A percentile compares a stretch with the other conserved stretches of the same genome.
Conservation (phyloP, 495 filamentous ascomycete genomes). For the Talaromyces ruber region DNA sequence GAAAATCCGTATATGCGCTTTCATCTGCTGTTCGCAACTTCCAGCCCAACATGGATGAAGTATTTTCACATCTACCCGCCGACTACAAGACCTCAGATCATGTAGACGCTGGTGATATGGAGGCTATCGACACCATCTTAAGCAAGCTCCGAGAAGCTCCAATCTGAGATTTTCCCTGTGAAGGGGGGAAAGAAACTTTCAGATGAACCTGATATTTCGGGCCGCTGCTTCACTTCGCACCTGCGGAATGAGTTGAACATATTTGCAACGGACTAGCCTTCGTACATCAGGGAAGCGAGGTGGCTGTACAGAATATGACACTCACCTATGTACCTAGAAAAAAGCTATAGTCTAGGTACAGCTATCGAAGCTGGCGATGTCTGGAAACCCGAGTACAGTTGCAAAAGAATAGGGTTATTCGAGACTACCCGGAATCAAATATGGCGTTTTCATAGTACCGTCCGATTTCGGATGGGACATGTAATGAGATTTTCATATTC, state of each 20-base stretch:
- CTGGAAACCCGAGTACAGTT: background rate
- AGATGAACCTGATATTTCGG: background rate
- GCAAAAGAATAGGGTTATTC: background rate
- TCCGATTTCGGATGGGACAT: background rate
- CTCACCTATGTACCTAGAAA: background rate
- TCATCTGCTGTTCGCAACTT: slow-evolving; percentile 80
- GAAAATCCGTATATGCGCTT: slow-evolving; percentile 82
- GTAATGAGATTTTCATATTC: background rate
- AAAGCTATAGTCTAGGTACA: background rate
- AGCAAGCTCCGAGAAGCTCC: slow-evolving; percentile 46
- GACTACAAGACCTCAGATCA: slow-evolving; percentile 48
- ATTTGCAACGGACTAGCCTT: background rate
- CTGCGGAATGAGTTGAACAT: no score
- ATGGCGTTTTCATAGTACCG: background rate
- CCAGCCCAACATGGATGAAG: slow-evolving; percentile 60
- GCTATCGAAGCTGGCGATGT: background rate
- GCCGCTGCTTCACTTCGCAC: background rate
- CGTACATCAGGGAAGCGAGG: background rate
- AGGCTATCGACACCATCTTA: slow-evolving; percentile 67
- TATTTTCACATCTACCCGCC: slow-evolving; percentile 54
- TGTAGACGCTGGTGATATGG: slow-evolving; percentile 77
- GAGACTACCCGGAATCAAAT: background rate
- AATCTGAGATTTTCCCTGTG: background rate
- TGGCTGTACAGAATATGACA: background rate
- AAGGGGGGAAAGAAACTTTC: background rate